phyloP scores from a whole-genome alignment of 768 basidiomycete genomes.

The Boletus huronensis region DNA sequence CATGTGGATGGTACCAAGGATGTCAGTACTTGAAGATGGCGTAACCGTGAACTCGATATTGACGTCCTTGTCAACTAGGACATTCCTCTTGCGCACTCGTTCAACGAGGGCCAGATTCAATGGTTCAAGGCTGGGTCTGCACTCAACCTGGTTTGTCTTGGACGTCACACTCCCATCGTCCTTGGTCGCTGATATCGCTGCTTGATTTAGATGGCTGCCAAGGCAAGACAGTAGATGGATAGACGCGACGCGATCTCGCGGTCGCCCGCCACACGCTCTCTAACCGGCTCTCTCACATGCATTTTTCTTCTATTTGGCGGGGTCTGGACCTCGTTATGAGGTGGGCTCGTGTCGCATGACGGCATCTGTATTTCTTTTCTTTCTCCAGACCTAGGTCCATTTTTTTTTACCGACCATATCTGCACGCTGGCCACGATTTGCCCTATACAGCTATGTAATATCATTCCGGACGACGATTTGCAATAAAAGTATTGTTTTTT shows the following conservation, averaged over 20 bases:
- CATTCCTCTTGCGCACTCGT: conserved; percentile 82
- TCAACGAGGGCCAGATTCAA: conserved; percentile 95
- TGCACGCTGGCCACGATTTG: conserved; percentile 13
- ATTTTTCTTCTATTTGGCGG: not conserved
- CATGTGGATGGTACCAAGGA: conserved; percentile 79
- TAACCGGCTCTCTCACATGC: not conserved
- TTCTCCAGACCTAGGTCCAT: not conserved
- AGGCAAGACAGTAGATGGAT: conserved; percentile 45
- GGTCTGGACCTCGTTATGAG: not conserved
- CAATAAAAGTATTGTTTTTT: conserved; percentile 11
- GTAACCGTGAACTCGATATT: not conserved
- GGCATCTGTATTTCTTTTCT: not conserved
- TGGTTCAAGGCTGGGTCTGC: conserved; percentile 99
- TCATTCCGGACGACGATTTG: conserved; percentile 12
- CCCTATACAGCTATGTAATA: conserved; percentile 26
- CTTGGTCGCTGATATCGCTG: not conserved
- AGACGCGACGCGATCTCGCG: conserved; percentile 2
- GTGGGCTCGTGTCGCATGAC: not conserved
- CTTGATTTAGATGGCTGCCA: conserved; percentile 57
- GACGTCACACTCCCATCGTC: no score
- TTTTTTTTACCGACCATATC: not conserved
- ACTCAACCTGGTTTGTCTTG: conserved; percentile 70
- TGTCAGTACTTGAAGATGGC: conserved; percentile 32
- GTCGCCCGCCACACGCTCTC: not conserved
- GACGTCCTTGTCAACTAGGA: conserved; percentile 39